These are phyloP conservation scores for Candida sanyiensis DNA, from an alignment of 805 yeast genomes.

Conservation along the genomic window DNA sequence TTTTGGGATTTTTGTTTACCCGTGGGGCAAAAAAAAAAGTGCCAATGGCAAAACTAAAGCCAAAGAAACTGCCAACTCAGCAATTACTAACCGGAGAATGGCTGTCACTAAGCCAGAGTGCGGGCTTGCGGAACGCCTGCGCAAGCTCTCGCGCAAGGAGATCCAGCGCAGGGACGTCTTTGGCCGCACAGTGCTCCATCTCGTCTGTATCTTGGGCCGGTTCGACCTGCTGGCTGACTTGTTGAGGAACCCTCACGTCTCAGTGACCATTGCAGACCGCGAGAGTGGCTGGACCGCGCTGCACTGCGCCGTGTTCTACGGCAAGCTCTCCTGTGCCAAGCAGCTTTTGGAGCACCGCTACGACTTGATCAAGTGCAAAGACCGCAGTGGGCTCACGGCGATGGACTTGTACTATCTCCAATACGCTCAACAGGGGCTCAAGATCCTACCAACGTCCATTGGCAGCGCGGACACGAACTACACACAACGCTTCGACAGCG, in stretches of 20 bases:
- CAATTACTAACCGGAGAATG: too few relatives aligned
- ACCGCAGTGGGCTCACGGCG: constrained; percentile 68
- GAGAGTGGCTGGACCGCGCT: constrained; percentile 83
- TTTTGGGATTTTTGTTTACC: too few relatives aligned
- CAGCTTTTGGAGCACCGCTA: constrained; percentile 32
- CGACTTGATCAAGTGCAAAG: constrained; percentile 48
- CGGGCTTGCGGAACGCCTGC: constrained; percentile 13
- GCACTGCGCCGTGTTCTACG: constrained; percentile 61
- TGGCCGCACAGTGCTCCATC: constrained; percentile 63
- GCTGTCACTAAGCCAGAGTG: constrained; percentile 8
- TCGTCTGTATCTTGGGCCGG: constrained; percentile 45
- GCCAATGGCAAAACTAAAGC: too few relatives aligned
- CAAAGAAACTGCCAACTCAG: too few relatives aligned
- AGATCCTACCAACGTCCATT: constrained; percentile 39
- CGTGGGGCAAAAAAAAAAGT: too few relatives aligned
- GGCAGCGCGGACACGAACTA: constrained; percentile 22
- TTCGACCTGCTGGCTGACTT: constrained; percentile 40
- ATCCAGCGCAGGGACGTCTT: constrained; percentile 54
- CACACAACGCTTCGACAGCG: constrained; percentile 12
- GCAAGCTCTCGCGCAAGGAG: constrained; percentile 32
- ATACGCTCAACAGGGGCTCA: constrained; percentile 38
- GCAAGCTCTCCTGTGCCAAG: constrained; percentile 50
- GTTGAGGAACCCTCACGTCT: constrained; percentile 41
- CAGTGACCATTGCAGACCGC: constrained; percentile 45
- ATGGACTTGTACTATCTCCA: constrained; percentile 45